Conservation (phyloP, 306 rosid genomes). For the Corylus heterophylla region DNA sequence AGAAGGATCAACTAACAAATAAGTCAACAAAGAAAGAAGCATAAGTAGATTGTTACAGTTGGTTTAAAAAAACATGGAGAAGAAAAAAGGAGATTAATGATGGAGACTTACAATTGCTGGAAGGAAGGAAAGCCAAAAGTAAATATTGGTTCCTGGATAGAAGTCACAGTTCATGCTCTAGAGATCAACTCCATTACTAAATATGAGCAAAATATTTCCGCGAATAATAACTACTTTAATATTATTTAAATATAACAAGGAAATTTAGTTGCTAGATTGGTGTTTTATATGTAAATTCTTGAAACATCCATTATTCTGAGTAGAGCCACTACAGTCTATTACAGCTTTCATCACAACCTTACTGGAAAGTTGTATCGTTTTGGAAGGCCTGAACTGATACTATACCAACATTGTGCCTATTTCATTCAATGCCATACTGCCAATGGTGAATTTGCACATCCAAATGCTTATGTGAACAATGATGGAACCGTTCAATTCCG, state of each 20-base stretch:
- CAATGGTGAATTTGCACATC: background rate
- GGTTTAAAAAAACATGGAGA: slow-evolving; percentile 1
- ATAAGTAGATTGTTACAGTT: slow-evolving; percentile 20
- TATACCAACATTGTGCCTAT: background rate
- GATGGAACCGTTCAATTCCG: background rate
- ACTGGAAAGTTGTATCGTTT: background rate
- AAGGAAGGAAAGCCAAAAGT: slow-evolving; percentile 94
- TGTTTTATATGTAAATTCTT: background rate
- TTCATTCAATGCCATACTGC: background rate
- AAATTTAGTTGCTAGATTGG: background rate
- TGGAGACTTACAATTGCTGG: slow-evolving; percentile 77
- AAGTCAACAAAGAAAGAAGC: slow-evolving; percentile 7
- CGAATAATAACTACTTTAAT: background rate
- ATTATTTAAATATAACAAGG: background rate
- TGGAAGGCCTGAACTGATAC: background rate
- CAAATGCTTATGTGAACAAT: background rate
- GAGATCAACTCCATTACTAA: slow-evolving; percentile 17
- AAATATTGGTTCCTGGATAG: slow-evolving; percentile 75
- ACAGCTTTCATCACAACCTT: background rate
- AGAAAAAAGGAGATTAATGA: background rate
- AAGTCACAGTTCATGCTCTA: slow-evolving; percentile 24
- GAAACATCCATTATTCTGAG: background rate
- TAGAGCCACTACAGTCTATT: slow-evolving; percentile 2
- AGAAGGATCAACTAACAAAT: slow-evolving; percentile 65
- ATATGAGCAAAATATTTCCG: background rate